Base-by-base conservation (phyloP, 1,284 basidiomycete genomes). In the Moesziomyces sp. region DNA sequence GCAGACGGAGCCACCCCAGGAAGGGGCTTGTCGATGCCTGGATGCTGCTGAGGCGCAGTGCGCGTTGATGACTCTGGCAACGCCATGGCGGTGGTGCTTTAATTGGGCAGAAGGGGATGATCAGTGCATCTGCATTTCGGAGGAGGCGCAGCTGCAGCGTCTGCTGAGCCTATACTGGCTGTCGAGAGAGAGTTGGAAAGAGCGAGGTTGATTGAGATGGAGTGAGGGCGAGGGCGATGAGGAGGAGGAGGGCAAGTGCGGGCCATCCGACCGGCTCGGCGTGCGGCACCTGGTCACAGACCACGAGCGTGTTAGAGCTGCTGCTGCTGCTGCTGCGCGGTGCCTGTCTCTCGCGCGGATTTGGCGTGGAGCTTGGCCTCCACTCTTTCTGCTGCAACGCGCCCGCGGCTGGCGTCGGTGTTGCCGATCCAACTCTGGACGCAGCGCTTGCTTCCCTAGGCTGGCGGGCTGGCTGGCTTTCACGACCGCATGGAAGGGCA, bases 321-420 rank as follows among this genome's bases (percentile, higher is more conserved):
- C 52, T 26, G 24, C 28, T 51, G 43, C 52, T 26, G 24, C 24
- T 26, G 24, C 24, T 26, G 48, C 52, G 10, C 7, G 24, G 24
- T 40, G 47, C 23, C 19, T 40, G 19, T 50, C 34, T 50, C 48
- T 50, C 48, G 48, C 19, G 34, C 48, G 48, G 38, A 38, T 19
- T 50, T 40, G 30, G 30, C 30, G 30, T 30, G 30, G 30, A 30
- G 30, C 30, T 30, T 30, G 9, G 14, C 48, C 48, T 38, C 48
- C 48, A 38, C 48, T 38, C 28, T 40, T 14, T 24, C 7, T 34
- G n/a, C 30, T 10, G 51, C 42, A 21, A 18, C 11, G 52, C 52
- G 44, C 28, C 52, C 43, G 16, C 9, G n/a, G 30, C 24, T 45
- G 6, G n/a, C 21, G 44, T 45, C n/a, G 19, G 44, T 21, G 44